A percentile compares a stretch with the other conserved stretches of the same genome.
Conservation (phyloP, 2,329 filamentous ascomycete species). For the Botrytis pseudocinerea region DNA sequence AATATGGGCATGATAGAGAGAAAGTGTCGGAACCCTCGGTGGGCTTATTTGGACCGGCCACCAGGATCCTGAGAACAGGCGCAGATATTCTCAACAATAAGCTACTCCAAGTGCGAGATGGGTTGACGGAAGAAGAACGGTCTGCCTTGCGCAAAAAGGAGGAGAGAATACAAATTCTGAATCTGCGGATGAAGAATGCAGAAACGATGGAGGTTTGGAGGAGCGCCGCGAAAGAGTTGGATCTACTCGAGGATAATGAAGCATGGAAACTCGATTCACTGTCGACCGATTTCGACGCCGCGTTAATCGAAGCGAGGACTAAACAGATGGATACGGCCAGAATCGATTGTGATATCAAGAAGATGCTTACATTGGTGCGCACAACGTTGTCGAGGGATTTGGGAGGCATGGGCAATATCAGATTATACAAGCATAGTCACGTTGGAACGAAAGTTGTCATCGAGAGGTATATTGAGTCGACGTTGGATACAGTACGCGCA, state of each 20-base stretch:
- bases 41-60: conserved; percentile 35
- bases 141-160: conserved; percentile 50
- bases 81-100: conserved; percentile 36
- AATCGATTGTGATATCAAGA: conserved; percentile 66
- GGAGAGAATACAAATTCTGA: conserved; percentile 62
- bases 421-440: conserved; percentile 80
- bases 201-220: conserved; percentile 72
- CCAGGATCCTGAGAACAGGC: conserved; percentile 33
- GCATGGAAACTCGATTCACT: conserved; percentile 71
- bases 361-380: conserved; percentile 78
- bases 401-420: conserved; percentile 80
- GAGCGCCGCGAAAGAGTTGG: conserved; percentile 72
- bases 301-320: conserved; percentile 68
- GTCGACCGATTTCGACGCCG: conserved; percentile 58
- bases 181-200: conserved; percentile 66
- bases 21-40: conserved; percentile 24
- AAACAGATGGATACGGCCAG: conserved; percentile 74
- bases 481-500: conserved; percentile 70
- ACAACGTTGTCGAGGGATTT: conserved; percentile 79
- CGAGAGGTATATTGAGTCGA: conserved; percentile 81
- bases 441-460: conserved; percentile 85
- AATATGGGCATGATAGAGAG: conserved; percentile 6
- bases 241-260: conserved; percentile 76
- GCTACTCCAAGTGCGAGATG: conserved; percentile 36
- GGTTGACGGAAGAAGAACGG: conserved; percentile 47